Base-by-base conservation (phyloP, 345 rosid genomes). In the Murraya koenigii region DNA sequence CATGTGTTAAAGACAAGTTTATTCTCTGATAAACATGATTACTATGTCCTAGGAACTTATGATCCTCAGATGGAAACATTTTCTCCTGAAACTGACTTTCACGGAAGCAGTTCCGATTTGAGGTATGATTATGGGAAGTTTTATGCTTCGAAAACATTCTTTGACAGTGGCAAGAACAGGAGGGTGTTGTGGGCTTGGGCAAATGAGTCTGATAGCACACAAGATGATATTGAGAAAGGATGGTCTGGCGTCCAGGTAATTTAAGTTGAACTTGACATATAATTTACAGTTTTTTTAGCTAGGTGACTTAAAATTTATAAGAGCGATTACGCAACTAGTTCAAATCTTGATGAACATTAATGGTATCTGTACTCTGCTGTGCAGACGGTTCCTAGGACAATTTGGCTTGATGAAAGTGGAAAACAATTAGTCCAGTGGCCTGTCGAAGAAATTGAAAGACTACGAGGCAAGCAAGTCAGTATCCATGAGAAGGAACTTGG, bases 171-270 rank as follows among this genome's bases (percentile, higher is more conserved):
- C 49, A 90, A 89, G 80, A 88, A 75, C 26, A 79, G 93, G 75
- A 88, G 94, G 77, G 86, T 93, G 72, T 67, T 87, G n/a, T 89
- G 82, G 84, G 90, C 85, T 49, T 91, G 93, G 94, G 87, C 85
- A 2, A 65, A 83, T 72, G 96, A 93, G 72, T 87, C 88, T 38
- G 94, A 91, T 71, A 87, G 83, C 69, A 60, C 11, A 25, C 80
- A 88, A 61, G 91, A 89, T 70, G 89, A 79, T 79, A 11, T 88
- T 15, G 58, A 65, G 17, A 93, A 88, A 83, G 97, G 94, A 70
- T 93, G 97, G 92, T 81, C 91, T 33, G 88, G 98, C 58, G 79
- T 93, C 77, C 82, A 87, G 91, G 94, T 89, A 76, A 88, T 79
- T 75, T 14, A 30, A 63, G 32, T 64, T 47, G 9, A 64, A 62